Base-by-base conservation (phyloP, 23 red algal species). In the Gracilariopsis chorda region DNA sequence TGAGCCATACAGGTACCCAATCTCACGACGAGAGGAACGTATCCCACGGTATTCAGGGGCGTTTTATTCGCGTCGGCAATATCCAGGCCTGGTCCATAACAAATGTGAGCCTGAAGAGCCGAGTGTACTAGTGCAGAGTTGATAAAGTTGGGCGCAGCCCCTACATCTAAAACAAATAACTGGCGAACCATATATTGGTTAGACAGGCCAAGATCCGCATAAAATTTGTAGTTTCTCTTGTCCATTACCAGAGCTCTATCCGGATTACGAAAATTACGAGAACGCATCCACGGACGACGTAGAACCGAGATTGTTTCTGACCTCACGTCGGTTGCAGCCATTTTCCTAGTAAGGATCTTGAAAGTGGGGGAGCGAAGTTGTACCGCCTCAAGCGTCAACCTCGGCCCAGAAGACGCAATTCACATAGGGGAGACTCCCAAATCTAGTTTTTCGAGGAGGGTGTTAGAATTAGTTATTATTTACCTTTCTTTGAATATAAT, bases 141-240 rank as follows among this genome's bases (percentile, higher is more conserved):
- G 19, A 59, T n/a, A 6, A 59, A 59, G 5, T 59, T 59, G 5
- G 7, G 55, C 19, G 7, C 55, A 4, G 19, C 55, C 4, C 19
- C 55, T 7, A 27, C 29, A 59, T 59, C 55, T 19, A 59, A n/a
- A 7, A 59, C 5, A 7, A 27, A 11, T 7, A 59, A n/a, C 6
- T 59, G 19, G 6, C 55, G 5, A 11, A 59, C 55, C 19, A 59
- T 59, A 4, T 27, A 59, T 25, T 59, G 6, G 5, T 7, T 4
- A 9, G 7, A 11, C 16, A 59, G 55, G 55, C 19, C 55, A 59
- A 59, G 55, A 27, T 73, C 41, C 6, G 7, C 41, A n/a, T 73
- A 73, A 32, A 73, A 21, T 32, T 73, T 73, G 7, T 73, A 36
- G 27, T 73, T 73, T 34, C 67, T 21, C 67, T 73, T 73, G 35